Base-by-base conservation (phyloP, 257 asterid genomes). In the Ballota nigra region DNA sequence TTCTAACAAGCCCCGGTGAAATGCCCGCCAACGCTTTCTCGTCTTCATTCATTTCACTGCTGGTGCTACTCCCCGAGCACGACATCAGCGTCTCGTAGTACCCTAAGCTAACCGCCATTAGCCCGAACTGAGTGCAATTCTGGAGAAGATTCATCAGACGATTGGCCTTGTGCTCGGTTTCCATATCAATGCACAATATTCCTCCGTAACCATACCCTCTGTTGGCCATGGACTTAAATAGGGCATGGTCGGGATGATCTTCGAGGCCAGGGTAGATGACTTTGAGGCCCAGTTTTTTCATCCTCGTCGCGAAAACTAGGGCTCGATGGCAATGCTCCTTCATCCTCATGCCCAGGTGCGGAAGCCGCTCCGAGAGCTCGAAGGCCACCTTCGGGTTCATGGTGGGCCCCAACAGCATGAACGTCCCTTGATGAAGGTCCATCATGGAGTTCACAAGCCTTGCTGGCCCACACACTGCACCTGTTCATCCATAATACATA, bases 61-160 rank as follows among this genome's bases (percentile, higher is more conserved):
- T 94, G 2, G 99, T 94, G 83, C 97, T 89, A 12, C 95, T 91
- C 8, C 97, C 95, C 0, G 99, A 94, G 85, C 97, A 91, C 3
- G 99, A 94, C 97, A 93, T 93, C 0, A 93, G 79, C 0, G 98
- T 93, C 81, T 91, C 98, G 12, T 91, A 91, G 77, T 93, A 93
- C 2, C 98, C 98, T 74, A 93, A 76, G 77, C 98, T 93, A 1
- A 93, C 98, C 0, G 97, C 98, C 95, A 93, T 87, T 60, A 93
- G 74, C 77, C 98, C 98, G 19, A 94, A 94, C 15, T 94, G 95
- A 0, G 92, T 79, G 72, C 66, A 64, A 63, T 91, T 94, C 38
- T 94, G 99, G 8, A 91, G 55, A 2, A 86, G 69, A 61, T 83
- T 85, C 99, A 94, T 89, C 24, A 94, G 63, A 0, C 88, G 83